Base-by-base conservation (phyloP, 2,329 filamentous ascomycete genomes). In the Capronia coronata region DNA sequence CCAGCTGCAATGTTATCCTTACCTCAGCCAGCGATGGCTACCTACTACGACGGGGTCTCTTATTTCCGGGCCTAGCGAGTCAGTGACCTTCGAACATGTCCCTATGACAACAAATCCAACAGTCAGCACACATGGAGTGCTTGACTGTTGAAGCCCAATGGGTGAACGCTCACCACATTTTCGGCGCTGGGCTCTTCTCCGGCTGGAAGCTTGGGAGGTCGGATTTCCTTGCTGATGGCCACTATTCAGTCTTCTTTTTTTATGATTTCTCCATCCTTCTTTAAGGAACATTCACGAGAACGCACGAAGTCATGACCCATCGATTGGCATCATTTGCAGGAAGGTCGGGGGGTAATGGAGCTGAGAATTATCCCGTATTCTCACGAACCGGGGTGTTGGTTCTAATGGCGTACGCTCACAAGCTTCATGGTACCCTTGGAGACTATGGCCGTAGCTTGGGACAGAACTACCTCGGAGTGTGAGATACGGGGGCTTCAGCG, bases 21-120 rank as follows among this genome's bases (percentile, higher is more conserved):
- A 25, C 30, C 51, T 16, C 52, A 48, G 35, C 34, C 52, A n/a
- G 32, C 44, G 2, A 48, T 50, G 34, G 39, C 54, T 32, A 40
- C 49, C 40, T 61, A 54, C 46, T 59, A 58, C 40, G 58, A 59
- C 32, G 54, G 46, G 35, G 51, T 54, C 39, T 44, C 53, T 56
- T 58, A 54, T 43, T 54, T 55, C 43, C 51, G 49, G 32, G 47
- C 38, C 18, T 55, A 49, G 54, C 27, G 6, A 30, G 35, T 21
- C 40, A n/a, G n/a, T n/a, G n/a, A n/a, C 18, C 10, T 44, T 43
- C 37, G 29, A 34, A 46, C 39, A 37, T 23, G 11, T 42, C 37
- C 25, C 22, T 23, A 23, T 46, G 23, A n/a, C 23, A 35, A 35
- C 21, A 38, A 13, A 32, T 23, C 43, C 21, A 25, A 11, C 18